Percentiles rank a stretch among this genome's conserved stretches.
Evolutionary conservation across 2,329 filamentous ascomycete genomes (phyloP).

Genomic region (Penicillium sp.): DNA sequence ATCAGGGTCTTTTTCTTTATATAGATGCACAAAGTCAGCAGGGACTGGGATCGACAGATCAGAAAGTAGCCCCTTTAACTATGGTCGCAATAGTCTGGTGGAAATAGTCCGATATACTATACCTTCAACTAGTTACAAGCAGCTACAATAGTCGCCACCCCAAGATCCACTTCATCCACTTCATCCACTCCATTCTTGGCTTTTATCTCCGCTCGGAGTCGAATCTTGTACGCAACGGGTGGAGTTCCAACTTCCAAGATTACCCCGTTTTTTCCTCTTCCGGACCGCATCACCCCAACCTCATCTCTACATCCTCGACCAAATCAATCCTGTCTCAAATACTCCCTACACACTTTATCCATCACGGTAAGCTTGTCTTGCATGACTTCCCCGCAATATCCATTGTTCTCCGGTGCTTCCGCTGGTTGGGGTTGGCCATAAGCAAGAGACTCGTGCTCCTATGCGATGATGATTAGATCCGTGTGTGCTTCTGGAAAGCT

Average conservation of each 20-base stretch:
- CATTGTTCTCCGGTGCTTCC: constrained; percentile 11
- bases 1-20: neutral
- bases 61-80: neutral
- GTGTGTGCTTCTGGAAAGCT: neutral
- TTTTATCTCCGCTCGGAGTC: constrained; percentile 6
- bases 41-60: neutral
- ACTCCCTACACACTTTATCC: neutral
- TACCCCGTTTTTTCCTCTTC: constrained; percentile 9
- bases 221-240: constrained; percentile 9
- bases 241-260: constrained; percentile 13
- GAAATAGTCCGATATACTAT: neutral
- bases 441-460: constrained; percentile 5
- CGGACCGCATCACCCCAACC: constrained; percentile 13
- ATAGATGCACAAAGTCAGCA: neutral
- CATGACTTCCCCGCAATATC: neutral
- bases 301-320: neutral
- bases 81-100: neutral
- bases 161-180: constrained; percentile 7
- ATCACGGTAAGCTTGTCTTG: constrained; percentile 3
- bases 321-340: neutral
- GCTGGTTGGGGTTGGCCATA: constrained; percentile 1
- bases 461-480: neutral
- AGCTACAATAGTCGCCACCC: neutral
- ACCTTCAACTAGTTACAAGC: neutral
- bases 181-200: constrained; percentile 19